Conservation (phyloP, 208 protist genomes). For the Vickermania ingenoplastis region DNA sequence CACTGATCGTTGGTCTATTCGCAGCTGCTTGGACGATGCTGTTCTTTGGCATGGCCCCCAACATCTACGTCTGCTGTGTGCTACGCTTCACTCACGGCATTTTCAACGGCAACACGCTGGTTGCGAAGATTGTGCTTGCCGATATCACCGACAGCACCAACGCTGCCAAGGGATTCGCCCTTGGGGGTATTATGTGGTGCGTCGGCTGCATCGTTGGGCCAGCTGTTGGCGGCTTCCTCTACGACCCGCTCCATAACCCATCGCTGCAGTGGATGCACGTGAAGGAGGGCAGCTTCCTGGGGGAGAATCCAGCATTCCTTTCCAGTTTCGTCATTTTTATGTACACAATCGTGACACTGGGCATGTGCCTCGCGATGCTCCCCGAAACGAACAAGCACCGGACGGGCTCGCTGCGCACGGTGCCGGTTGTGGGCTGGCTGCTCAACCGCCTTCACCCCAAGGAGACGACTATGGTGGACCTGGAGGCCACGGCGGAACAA, state of each 20-base stretch:
- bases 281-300: constrained; percentile 29
- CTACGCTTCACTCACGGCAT: constrained; percentile 62
- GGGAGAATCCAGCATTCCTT: constrained; percentile 35
- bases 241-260: constrained; percentile 31
- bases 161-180: constrained; percentile 86
- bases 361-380: constrained; percentile 27
- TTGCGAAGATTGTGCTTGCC: constrained; percentile 60
- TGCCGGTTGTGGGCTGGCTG: background rate
- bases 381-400: constrained; percentile 28
- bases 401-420: background rate
- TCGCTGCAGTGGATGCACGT: constrained; percentile 23
- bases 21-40: constrained; percentile 18
- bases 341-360: constrained; percentile 24
- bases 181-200: constrained; percentile 88
- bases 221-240: constrained; percentile 56
- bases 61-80: constrained; percentile 29
- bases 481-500: background rate
- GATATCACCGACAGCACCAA: constrained; percentile 66
- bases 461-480: background rate
- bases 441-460: background rate
- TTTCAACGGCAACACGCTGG: constrained; percentile 54
- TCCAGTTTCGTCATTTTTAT: constrained; percentile 26
- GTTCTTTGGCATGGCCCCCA: constrained; percentile 30
- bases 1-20: constrained; percentile 22
- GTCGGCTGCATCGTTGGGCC: constrained; percentile 55